Evolutionary conservation across 1,284 basidiomycete genomes (phyloP).

Genomic region (Pascua sp.): DNA sequence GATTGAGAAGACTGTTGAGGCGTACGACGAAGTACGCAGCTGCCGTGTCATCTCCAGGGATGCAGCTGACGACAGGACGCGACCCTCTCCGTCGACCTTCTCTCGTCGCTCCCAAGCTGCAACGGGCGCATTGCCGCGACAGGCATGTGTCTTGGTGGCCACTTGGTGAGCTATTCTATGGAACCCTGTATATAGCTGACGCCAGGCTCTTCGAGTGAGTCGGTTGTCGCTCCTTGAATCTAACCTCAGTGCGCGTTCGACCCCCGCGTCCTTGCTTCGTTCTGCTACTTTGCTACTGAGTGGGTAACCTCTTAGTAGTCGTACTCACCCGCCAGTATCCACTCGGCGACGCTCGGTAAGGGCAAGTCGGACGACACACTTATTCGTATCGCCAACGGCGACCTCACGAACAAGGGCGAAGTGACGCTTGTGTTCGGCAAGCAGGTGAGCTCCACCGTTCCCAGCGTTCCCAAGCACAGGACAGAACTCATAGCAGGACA

Average conservation of each 20-base stretch:
- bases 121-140: slow-evolving; percentile 75
- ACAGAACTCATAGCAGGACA: slow-evolving; percentile 56
- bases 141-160: slow-evolving; percentile 52
- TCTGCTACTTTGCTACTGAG: slow-evolving; percentile 92
- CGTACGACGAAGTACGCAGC: slow-evolving; percentile 72
- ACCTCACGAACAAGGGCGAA: slow-evolving; percentile 72
- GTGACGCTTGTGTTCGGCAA: slow-evolving; percentile 91
- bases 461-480: not conserved
- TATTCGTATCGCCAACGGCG: slow-evolving; percentile 65
- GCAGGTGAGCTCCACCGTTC: slow-evolving; percentile 62
- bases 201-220: slow-evolving; percentile 57
- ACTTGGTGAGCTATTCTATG: slow-evolving; percentile 52
- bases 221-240: not conserved
- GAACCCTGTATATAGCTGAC: slow-evolving; percentile 4
- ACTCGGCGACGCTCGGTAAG: slow-evolving; percentile 78
- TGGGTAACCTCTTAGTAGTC: too few species aligned
- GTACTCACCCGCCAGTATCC: slow-evolving; percentile 55
- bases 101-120: slow-evolving; percentile 70
- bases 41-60: not conserved
- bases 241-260: slow-evolving; percentile 72
- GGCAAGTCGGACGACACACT: slow-evolving; percentile 74
- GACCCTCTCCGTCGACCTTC: slow-evolving; percentile 68
- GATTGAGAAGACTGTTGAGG: slow-evolving; percentile 77
- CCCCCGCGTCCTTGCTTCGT: slow-evolving; percentile 70
- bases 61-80: slow-evolving; percentile 59